Conservation (phyloP, 371 early-diverging fungal species). For the Rhizopus arrhizus region DNA sequence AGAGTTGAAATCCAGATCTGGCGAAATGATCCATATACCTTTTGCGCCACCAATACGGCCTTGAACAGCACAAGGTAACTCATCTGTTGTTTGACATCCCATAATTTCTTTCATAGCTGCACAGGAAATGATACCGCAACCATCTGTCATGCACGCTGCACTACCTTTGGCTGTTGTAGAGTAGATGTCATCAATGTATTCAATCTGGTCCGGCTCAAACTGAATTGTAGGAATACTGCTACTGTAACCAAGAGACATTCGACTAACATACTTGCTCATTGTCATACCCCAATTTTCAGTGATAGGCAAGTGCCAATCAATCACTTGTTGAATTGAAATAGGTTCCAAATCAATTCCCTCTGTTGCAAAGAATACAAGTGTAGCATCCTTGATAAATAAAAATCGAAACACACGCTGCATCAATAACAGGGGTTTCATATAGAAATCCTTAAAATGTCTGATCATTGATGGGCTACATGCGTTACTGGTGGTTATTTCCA, state of each 20-base stretch:
- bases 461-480: conserved; percentile 18
- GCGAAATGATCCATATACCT: conserved; percentile 51
- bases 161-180: conserved; percentile 12
- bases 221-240: conserved; percentile 45
- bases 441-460: conserved; percentile 14
- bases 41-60: conserved; percentile 58
- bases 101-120: conserved; percentile 50
- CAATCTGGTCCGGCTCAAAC: conserved; percentile 39
- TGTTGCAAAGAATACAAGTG: conserved; percentile 44
- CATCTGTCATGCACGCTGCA: conserved; percentile 50
- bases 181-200: conserved; percentile 39
- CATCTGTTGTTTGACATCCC: conserved; percentile 34
- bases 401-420: conserved; percentile 44
- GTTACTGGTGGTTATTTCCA: conserved; percentile 36
- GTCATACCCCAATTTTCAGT: conserved; percentile 46
- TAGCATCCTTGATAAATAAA: conserved; percentile 45
- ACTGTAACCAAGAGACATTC: conserved; percentile 52
- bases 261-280: conserved; percentile 45
- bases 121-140: conserved; percentile 52
- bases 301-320: conserved; percentile 53
- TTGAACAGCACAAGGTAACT: conserved; percentile 51
- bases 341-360: conserved; percentile 37
- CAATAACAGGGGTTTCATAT: conserved; percentile 38
- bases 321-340: conserved; percentile 37
- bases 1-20: conserved; percentile 32